Percentiles rank a stretch among this genome's conserved stretches.
phyloP scores from a whole-genome alignment of 352 stramenopile genomes.

The Globisporangium heterothallicum region DNA sequence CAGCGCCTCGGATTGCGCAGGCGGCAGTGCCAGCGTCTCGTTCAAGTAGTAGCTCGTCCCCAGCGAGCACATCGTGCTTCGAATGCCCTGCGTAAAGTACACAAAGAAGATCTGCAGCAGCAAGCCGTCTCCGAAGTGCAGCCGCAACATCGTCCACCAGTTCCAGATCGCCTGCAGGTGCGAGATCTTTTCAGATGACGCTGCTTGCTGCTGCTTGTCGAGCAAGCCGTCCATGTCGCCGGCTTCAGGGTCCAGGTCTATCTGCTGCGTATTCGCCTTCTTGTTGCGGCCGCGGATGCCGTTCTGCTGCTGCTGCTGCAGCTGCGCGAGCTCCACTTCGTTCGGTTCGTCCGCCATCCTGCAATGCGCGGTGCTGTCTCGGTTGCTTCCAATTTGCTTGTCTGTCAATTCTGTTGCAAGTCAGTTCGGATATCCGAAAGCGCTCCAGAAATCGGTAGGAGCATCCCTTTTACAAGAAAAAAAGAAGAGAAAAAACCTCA shows the following conservation, averaged over 20 bases:
- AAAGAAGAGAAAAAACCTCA: no score
- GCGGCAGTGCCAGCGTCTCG: constrained; percentile 59
- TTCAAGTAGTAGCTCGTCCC: constrained; percentile 80
- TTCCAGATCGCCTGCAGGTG: constrained; percentile 34
- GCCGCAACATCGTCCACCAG: constrained; percentile 56
- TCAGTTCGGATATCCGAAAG: no score
- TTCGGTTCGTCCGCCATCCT: constrained; percentile 34
- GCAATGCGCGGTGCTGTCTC: no score
- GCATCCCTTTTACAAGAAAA: no score
- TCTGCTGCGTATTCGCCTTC: constrained; percentile 22
- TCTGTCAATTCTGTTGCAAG: no score
- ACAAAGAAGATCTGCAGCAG: constrained; percentile 82
- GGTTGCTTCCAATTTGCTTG: no score
- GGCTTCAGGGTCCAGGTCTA: constrained; percentile 16
- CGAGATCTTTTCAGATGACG: constrained; percentile 5
- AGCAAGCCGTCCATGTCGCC: constrained; percentile 10
- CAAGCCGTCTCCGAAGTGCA: constrained; percentile 62
- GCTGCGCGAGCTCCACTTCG: constrained; percentile 15
- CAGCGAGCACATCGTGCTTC: constrained; percentile 68
- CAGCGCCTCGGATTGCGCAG: constrained; percentile 60
- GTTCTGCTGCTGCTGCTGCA: constrained; percentile 13
- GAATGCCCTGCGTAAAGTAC: constrained; percentile 78
- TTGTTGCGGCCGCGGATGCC: constrained; percentile 62
- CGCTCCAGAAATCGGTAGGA: no score
- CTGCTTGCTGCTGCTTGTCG: constrained; percentile 15